Conservation (phyloP, 495 filamentous ascomycete genomes). For the Letharia lupina region DNA sequence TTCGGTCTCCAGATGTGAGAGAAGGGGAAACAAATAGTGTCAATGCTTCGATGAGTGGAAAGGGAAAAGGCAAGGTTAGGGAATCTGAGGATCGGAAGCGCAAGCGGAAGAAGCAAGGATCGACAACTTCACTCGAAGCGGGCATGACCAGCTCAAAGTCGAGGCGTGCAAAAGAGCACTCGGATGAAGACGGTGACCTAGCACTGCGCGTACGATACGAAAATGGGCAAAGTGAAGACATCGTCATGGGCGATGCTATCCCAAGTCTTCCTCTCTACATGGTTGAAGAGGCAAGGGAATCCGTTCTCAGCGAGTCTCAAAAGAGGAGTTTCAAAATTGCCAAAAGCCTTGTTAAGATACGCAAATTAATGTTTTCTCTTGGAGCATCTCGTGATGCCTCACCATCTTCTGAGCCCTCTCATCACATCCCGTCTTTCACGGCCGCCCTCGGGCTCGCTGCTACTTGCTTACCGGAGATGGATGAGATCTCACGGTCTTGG, state of each 20-base stretch:
- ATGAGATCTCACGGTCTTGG: constrained; percentile 48
- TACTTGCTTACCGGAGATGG: constrained; percentile 45
- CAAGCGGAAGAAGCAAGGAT: constrained; percentile 45
- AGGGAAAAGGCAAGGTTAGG: constrained; percentile 29
- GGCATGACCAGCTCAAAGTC: constrained; percentile 37
- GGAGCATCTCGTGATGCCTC: constrained; percentile 32
- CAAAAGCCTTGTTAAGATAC: constrained; percentile 48
- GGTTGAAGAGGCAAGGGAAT: constrained; percentile 36
- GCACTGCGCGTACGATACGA: constrained; percentile 51
- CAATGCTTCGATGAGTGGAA: constrained; percentile 18
- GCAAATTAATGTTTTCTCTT: constrained; percentile 48
- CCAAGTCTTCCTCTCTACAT: constrained; percentile 27
- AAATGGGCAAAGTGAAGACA: constrained; percentile 54
- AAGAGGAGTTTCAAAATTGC: constrained; percentile 47
- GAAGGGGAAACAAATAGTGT: constrained; percentile 27
- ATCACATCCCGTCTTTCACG: constrained; percentile 39
- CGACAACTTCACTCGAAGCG: constrained; percentile 39
- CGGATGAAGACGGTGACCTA: constrained; percentile 32
- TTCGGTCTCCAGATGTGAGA: constrained; percentile 51
- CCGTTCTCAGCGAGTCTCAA: constrained; percentile 43
- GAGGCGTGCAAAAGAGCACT: constrained; percentile 29
- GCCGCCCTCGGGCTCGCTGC: constrained; percentile 42
- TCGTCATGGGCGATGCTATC: constrained; percentile 33
- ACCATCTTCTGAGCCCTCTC: constrained; percentile 26
- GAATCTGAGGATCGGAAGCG: constrained; percentile 45